Evolutionary conservation across 257 asterid genomes (phyloP).

Genomic region (Nicotiana sylvestris): DNA sequence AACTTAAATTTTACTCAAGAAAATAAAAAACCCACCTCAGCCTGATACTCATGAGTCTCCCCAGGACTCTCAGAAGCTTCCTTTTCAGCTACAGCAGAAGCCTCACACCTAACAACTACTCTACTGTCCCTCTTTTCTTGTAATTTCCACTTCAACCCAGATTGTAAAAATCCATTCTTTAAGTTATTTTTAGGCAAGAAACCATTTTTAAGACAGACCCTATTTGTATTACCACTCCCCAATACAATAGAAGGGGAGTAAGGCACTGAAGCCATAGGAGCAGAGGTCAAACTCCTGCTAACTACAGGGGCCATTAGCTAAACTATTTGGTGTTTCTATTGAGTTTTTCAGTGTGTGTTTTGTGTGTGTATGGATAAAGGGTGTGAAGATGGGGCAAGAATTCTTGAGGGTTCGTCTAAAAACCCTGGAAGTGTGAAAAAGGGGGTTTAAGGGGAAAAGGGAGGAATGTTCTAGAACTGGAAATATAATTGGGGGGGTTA

Average conservation of each 20-base stretch:
- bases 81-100: slow-evolving; percentile 84
- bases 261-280: slow-evolving; percentile 51
- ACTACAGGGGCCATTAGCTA: slow-evolving; percentile 71
- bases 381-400: background rate
- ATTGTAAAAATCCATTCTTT: slow-evolving; percentile 37
- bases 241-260: slow-evolving; percentile 36
- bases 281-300: slow-evolving; percentile 67
- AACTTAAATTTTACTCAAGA: background rate
- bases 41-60: slow-evolving; percentile 83
- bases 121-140: slow-evolving; percentile 44
- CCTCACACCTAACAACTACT: slow-evolving; percentile 77
- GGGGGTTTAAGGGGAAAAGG: slow-evolving; percentile 48
- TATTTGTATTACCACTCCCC: slow-evolving; percentile 23
- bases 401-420: background rate
- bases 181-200: slow-evolving; percentile 53
- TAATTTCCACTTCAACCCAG: slow-evolving; percentile 64
- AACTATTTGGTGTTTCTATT: slow-evolving; percentile 1
- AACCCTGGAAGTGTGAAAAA: background rate
- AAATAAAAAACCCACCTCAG: slow-evolving; percentile 57
- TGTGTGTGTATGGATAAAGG: slow-evolving; percentile 18
- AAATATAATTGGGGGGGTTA: slow-evolving; percentile 13
- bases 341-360: slow-evolving; percentile 1
- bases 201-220: slow-evolving; percentile 42
- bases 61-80: slow-evolving; percentile 67
- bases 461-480: slow-evolving; percentile 66